These are phyloP conservation scores for Fusarium nematophilum DNA, from an alignment of 2,329 filamentous ascomycete genomes.

Conservation along the genomic window DNA sequence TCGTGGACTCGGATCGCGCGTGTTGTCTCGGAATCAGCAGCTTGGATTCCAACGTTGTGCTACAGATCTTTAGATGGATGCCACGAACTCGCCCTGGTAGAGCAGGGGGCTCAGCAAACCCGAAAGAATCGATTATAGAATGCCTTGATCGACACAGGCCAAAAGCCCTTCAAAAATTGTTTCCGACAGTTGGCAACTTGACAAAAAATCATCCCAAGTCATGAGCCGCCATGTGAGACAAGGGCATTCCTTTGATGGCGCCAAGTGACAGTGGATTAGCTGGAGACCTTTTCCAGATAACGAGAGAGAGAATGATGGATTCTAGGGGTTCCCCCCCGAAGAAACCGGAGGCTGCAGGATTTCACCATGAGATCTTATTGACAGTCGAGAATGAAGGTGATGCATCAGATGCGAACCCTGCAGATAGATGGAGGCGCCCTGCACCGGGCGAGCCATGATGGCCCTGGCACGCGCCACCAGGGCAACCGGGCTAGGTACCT, in stretches of 20 bases:
- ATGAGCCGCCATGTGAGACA: slow-evolving; percentile 30
- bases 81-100: background rate
- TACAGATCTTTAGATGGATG: background rate
- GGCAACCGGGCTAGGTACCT: too few relatives aligned
- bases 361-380: slow-evolving; percentile 1
- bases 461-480: too few relatives aligned
- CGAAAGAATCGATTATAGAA: background rate
- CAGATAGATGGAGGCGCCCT: slow-evolving; percentile 18
- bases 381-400: slow-evolving; percentile 23
- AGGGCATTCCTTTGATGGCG: slow-evolving; percentile 29
- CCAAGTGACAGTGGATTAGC: slow-evolving; percentile 20
- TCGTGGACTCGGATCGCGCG: slow-evolving; percentile 8
- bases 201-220: background rate
- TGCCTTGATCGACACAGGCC: background rate
- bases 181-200: slow-evolving; percentile 1
- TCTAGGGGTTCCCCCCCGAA: background rate
- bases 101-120: background rate
- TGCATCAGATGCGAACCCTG: slow-evolving; percentile 19
- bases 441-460: slow-evolving; percentile 7
- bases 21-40: slow-evolving; percentile 22
- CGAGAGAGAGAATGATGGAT: background rate
- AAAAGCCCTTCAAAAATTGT: background rate
- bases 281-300: background rate
- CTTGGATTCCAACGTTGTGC: slow-evolving; percentile 23
- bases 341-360: slow-evolving; percentile 14